Evolutionary conservation across 1,284 basidiomycete genomes (phyloP), one percentile per base, ranked within the genome.

Genomic region (Ustilago cynodontis): DNA sequence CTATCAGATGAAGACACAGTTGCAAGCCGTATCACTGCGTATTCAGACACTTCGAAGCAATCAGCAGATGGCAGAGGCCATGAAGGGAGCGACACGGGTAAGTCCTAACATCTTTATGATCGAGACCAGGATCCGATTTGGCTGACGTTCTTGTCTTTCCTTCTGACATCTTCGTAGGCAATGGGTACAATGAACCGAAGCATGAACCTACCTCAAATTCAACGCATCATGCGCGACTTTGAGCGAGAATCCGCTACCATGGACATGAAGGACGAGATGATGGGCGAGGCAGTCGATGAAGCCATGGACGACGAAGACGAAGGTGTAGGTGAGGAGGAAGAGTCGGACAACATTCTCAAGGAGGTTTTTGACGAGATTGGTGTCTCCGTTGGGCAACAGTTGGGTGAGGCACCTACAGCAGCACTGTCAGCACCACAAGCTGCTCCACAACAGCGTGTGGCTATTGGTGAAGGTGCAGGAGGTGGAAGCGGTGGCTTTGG

Each of bases 181-280:
- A 99, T 99, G 95, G 93, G 92, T 9, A 91, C 94, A 58, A 99
- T 99, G 97, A 99, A 98, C 86, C 90, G 93, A 59, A 93, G 93
- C 39, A 90, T 99, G 80, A 99, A 99, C 86, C 90, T 99, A 13
- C 96, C 97, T 9, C 90, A 91, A 79, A 98, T 99, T 71, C 94
- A 95, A 86, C 91, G 91, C 59, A 98, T 99, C 85, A 95, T 99
- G 93, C 93, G 92, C 80, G 96, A 99, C 55, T 99, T 99, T 80
- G 96, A 99, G 88, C 93, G 92, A 82, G 97, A 99, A 87, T 96
- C 92, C 75, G 91, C 93, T 11, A 93, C 93, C 86, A 99, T 99
- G 97, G 96, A 99, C 87, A 99, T 99, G 97, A 99, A 98, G 87
- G 97, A 98, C 87, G 96, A 98, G 86, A 97, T 99, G 93, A 99